These are phyloP conservation scores for Aspergillus ruber DNA, from an alignment of 2,329 filamentous ascomycete genomes.

Conservation along the genomic window DNA sequence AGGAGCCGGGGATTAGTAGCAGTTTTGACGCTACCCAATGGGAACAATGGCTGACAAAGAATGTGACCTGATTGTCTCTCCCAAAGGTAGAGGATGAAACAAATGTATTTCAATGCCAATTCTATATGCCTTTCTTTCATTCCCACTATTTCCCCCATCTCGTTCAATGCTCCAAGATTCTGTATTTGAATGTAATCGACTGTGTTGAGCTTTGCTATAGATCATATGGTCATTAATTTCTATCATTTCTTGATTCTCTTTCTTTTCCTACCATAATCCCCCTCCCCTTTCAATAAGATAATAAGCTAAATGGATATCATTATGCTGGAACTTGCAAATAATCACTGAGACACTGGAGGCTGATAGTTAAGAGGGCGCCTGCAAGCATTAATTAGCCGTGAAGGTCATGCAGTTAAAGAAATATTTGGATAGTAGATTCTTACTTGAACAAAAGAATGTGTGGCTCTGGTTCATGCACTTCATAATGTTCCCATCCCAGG, in stretches of 20 bases:
- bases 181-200: too few relatives aligned
- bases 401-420: slow-evolving; percentile 2
- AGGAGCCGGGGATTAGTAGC: slow-evolving; percentile 71
- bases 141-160: too few relatives aligned
- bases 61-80: slow-evolving; percentile 42
- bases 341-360: slow-evolving; percentile 48
- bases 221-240: neutral
- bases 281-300: neutral
- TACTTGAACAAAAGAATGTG: slow-evolving; percentile 99
- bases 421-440: slow-evolving; percentile 32
- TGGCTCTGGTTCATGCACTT: slow-evolving; percentile 96
- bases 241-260: neutral
- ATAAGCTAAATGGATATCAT: neutral
- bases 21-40: slow-evolving; percentile 75
- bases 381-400: slow-evolving; percentile 15
- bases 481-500: slow-evolving; percentile 98
- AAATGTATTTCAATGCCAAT: too few relatives aligned
- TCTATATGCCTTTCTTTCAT: too few relatives aligned
- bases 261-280: neutral
- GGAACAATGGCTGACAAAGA: slow-evolving; percentile 72
- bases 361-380: slow-evolving; percentile 83
- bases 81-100: too few relatives aligned
- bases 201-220: too few relatives aligned
- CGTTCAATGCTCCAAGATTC: too few relatives aligned
- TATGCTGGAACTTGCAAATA: slow-evolving; percentile 1